These are phyloP conservation scores for Tetrapisispora fleetii DNA, from an alignment of 805 yeast species.

Conservation along the genomic window DNA sequence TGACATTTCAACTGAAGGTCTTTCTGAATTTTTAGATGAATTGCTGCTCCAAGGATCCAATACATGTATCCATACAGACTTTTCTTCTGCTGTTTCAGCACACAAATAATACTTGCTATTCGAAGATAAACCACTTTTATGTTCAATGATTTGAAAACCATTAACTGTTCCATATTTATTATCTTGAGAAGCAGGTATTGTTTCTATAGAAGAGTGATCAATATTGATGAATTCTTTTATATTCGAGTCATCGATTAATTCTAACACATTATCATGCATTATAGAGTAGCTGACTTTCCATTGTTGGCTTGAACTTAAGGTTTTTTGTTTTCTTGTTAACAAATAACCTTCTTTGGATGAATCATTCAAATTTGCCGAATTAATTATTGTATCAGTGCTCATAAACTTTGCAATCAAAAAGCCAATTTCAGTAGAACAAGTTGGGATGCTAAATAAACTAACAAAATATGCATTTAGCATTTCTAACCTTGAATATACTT, in stretches of 20 bases:
- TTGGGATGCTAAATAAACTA: slow-evolving; percentile 46
- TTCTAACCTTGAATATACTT: slow-evolving; percentile 51
- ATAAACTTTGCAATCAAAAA: slow-evolving; percentile 52
- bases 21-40: neutral
- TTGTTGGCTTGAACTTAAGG: slow-evolving; percentile 42
- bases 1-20: neutral
- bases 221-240: slow-evolving; percentile 35
- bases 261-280: slow-evolving; percentile 48
- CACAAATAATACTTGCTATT: slow-evolving; percentile 53
- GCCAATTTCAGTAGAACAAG: slow-evolving; percentile 44
- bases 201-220: slow-evolving; percentile 30
- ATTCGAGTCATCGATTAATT: slow-evolving; percentile 46
- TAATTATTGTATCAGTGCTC: slow-evolving; percentile 59
- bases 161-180: slow-evolving; percentile 23
- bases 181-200: slow-evolving; percentile 22
- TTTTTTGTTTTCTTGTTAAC: slow-evolving; percentile 46
- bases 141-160: slow-evolving; percentile 29
- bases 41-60: neutral
- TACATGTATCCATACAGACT: slow-evolving; percentile 51
- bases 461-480: slow-evolving; percentile 50
- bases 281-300: slow-evolving; percentile 70
- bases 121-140: slow-evolving; percentile 27
- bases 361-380: slow-evolving; percentile 41
- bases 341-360: slow-evolving; percentile 55
- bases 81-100: slow-evolving; percentile 65